Conservation (phyloP, 805 yeast species). For the Pichia gijzeniarum region DNA sequence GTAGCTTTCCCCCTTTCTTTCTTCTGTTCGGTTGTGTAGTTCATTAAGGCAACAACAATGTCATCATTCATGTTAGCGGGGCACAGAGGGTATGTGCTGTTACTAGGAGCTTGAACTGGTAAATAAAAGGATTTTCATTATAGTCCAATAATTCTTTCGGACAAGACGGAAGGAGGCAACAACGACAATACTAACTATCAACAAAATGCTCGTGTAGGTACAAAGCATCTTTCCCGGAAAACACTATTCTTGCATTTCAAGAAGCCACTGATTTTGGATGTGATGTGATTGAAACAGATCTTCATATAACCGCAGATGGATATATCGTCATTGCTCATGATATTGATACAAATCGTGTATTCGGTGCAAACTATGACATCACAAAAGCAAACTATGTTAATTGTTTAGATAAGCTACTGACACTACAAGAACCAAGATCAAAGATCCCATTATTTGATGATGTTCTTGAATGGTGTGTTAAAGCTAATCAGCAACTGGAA, state of each 20-base stretch:
- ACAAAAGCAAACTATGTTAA: constrained; percentile 24
- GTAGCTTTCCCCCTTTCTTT: background rate
- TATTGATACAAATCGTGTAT: constrained; percentile 27
- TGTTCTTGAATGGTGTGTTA: constrained; percentile 30
- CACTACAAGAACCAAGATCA: constrained; percentile 29
- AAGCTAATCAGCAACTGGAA: constrained; percentile 32
- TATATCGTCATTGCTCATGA: constrained; percentile 33
- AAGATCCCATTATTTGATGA: constrained; percentile 28
- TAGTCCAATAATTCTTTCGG: background rate
- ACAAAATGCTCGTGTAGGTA: constrained; percentile 11
- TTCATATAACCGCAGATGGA: constrained; percentile 32
- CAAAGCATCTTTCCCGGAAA: constrained; percentile 29
- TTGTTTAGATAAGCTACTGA: constrained; percentile 24
- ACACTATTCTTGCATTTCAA: constrained; percentile 31
- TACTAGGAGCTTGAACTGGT: background rate
- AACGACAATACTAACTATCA: constrained; percentile 3
- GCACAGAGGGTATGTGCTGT: constrained; percentile 26
- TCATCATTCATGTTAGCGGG: constrained; percentile 18
- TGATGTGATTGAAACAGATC: constrained; percentile 31
- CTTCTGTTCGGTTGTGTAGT: background rate
- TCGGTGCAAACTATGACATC: constrained; percentile 26
- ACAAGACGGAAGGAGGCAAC: background rate
- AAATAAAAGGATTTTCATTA: background rate
- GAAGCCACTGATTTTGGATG: constrained; percentile 32
- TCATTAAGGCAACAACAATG: too few species aligned